Evolutionary conservation across 805 yeast genomes (phyloP).

Genomic region (Teunomyces funiuensis): DNA sequence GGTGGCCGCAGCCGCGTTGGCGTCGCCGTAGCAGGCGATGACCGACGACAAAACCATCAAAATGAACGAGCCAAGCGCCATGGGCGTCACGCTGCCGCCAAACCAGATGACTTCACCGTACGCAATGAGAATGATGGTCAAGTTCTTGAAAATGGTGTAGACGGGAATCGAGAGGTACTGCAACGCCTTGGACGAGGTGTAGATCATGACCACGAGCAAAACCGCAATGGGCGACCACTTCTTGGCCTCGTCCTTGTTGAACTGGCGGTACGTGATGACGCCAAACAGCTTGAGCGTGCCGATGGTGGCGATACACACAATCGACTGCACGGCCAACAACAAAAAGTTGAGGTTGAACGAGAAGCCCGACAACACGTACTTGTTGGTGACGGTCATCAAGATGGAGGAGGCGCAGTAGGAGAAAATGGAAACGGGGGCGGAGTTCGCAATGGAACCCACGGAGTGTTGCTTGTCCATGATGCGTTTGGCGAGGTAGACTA

Average conservation of each 20-base stretch:
- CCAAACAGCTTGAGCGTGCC: constrained; percentile 70
- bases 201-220: constrained; percentile 88
- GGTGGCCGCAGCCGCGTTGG: constrained; percentile 39
- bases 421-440: constrained; percentile 67
- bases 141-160: constrained; percentile 95
- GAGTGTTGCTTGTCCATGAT: constrained; percentile 14
- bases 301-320: constrained; percentile 77
- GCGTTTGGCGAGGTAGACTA: constrained; percentile 27
- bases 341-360: constrained; percentile 81
- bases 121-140: constrained; percentile 94
- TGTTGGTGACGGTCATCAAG: constrained; percentile 96
- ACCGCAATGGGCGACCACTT: constrained; percentile 95
- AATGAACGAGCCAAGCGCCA: constrained; percentile 85
- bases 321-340: constrained; percentile 82
- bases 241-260: constrained; percentile 84
- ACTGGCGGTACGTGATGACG: constrained; percentile 81
- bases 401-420: constrained; percentile 93
- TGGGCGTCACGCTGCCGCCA: constrained; percentile 85
- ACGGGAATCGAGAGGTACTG: constrained; percentile 91
- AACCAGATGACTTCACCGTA: constrained; percentile 98
- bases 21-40: constrained; percentile 90
- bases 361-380: constrained; percentile 80
- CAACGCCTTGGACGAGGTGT: constrained; percentile 93
- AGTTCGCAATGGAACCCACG: constrained; percentile 42
- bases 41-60: constrained; percentile 96